Base-by-base conservation (phyloP, 345 rosid genomes). In the Euphorbia pulcherrima region DNA sequence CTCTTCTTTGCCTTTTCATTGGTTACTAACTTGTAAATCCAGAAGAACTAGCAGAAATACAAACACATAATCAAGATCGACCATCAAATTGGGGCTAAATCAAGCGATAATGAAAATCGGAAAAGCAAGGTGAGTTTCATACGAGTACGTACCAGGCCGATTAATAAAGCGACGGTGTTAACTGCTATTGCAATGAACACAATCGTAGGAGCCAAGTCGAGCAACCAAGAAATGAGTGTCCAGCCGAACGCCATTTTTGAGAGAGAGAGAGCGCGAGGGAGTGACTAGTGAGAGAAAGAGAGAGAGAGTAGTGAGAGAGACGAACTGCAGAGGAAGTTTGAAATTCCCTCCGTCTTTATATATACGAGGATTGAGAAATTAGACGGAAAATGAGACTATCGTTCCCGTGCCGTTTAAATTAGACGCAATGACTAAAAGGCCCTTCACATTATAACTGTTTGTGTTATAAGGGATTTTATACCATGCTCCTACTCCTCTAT, bases 11-110 rank as follows among this genome's bases (percentile, higher is more conserved):
- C 87, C 73, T 83, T 89, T 64, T 87, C 91, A 63, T n/a, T n/a
- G n/a, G 88, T 82, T 3, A 89, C 90, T 76, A 90, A 76, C 77
- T 86, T 82, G 83, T 86, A 90, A 74, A 90, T 87, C 96, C 96
- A 90, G 75, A 86, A 90, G 18, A 82, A 92, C 96, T 87, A 56
- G 60, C 50, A 59, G 23, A 21, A 51, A 39, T 44, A 11, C 39
- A 52, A 8, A 59, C 60, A 41, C 20, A 62, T 14, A 63, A 71
- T 44, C 59, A 40, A 67, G 61, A 44, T 60, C 68, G n/a, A 39
- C 53, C 4, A 8, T 27, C 7, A 24, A 64, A 26, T 28, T 64
- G 28, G 24, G 37, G 26, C 7, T 17, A 62, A 62, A 14, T 44
- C 23, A 2, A 47, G 29, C 14, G 18, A 14, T 46, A 12, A 64